These are phyloP conservation scores for Camellia lanceoleosa DNA, from an alignment of 148 eudicot genomes.

Conservation along the genomic window DNA sequence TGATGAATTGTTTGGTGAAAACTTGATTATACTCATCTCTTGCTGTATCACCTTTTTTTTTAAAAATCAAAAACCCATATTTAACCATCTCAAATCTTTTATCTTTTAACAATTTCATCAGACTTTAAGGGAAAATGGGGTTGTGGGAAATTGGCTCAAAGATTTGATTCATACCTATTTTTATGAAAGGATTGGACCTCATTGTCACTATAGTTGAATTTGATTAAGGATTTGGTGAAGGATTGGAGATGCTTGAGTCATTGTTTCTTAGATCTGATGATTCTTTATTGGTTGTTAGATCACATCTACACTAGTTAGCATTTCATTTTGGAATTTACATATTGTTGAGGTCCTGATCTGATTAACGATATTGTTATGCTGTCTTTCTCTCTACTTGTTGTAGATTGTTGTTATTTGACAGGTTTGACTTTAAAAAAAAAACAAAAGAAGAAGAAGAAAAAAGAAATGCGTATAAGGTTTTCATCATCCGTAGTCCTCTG, in stretches of 20 bases:
- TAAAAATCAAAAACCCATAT: too few relatives aligned
- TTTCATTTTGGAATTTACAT: slow-evolving; percentile 8
- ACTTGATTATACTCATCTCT: too few relatives aligned
- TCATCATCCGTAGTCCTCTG: not conserved
- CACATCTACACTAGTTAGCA: slow-evolving; percentile 7
- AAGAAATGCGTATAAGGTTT: not conserved
- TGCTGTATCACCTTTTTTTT: too few relatives aligned
- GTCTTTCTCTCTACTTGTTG: not conserved
- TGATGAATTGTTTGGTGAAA: too few relatives aligned
- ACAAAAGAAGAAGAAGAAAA: not conserved
- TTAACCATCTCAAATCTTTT: too few relatives aligned
- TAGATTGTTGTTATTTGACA: not conserved
- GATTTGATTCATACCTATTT: too few relatives aligned
- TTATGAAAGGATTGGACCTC: too few relatives aligned
- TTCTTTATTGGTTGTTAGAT: not conserved
- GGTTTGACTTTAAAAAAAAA: not conserved
- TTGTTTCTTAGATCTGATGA: slow-evolving; percentile 3
- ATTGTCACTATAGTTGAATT: too few relatives aligned
- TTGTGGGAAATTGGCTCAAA: too few relatives aligned
- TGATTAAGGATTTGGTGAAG: too few relatives aligned
- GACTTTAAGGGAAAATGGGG: too few relatives aligned
- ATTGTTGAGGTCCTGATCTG: not conserved
- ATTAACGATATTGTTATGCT: not conserved
- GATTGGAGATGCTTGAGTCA: not conserved
- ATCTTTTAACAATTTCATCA: too few relatives aligned